Conservation (phyloP, 2,329 filamentous ascomycete species). For the Fusarium sp. region DNA sequence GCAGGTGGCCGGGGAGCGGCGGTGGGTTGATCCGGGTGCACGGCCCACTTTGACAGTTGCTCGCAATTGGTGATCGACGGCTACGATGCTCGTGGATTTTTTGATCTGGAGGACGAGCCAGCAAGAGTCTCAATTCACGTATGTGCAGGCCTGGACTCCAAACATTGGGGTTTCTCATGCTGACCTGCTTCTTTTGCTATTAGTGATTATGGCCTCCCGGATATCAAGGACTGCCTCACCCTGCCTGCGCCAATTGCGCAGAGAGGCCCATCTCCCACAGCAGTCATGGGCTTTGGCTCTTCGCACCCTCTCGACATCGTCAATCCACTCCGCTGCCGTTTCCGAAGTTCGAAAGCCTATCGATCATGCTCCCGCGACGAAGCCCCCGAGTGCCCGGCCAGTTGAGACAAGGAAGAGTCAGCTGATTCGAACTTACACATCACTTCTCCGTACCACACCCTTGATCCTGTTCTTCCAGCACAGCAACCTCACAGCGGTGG, state of each 20-base stretch:
- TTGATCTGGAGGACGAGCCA: conserved; percentile 24
- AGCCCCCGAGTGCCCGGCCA: conserved; percentile 89
- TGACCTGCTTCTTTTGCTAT: not conserved
- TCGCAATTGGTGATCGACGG: conserved; percentile 16
- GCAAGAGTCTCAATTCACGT: conserved; percentile 16
- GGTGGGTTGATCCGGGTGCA: conserved; percentile 42
- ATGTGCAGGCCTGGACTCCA: conserved; percentile 8
- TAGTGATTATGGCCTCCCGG: conserved; percentile 37
- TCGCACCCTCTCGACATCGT: conserved; percentile 45
- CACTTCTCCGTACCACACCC: conserved; percentile 85
- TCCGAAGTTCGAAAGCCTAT: conserved; percentile 52
- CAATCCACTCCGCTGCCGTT: conserved; percentile 40
- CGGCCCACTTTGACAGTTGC: conserved; percentile 14
- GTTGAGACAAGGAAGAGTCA: conserved; percentile 92
- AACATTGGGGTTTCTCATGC: not conserved
- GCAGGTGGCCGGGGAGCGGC: conserved; percentile 31
- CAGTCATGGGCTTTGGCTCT: conserved; percentile 35
- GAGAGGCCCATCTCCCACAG: conserved; percentile 23
- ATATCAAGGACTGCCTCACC: conserved; percentile 35
- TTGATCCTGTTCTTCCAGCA: conserved; percentile 85
- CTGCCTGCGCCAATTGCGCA: conserved; percentile 43
- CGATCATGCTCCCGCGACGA: conserved; percentile 71
- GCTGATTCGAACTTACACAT: conserved; percentile 86
- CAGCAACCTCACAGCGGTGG: conserved; percentile 76
- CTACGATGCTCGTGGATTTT: conserved; percentile 35